Base-by-base conservation (phyloP, 2,329 filamentous ascomycete genomes). In the Penicillium sp. region DNA sequence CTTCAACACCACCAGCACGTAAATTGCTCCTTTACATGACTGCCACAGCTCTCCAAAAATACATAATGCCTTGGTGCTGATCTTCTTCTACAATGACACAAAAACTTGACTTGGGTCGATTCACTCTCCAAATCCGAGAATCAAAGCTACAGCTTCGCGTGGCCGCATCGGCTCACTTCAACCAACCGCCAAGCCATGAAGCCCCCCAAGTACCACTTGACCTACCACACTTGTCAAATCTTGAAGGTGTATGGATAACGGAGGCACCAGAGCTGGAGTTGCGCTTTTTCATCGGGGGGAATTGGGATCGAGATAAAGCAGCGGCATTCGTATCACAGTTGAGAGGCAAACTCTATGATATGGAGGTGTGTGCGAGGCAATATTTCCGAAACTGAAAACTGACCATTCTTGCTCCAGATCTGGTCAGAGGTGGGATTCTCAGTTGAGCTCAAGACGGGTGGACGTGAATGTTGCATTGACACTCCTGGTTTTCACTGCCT, bases 351-450 rank as follows among this genome's bases (percentile, higher is more conserved):
- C 19, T 75, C 5, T 62, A 62, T 38, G 57, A 53, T 10, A 67
- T 68, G 31, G 61, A 66, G 60, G 73, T 66, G 58, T 30, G 46
- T 37, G 35, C 2, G 0, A 14, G 8, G 16, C 3, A 1, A 12
- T 2, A 30, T 9, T 9, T 41, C 16, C 47, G 9, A 51, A 37
- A 56, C 30, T 12, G 10, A 1, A 3, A 44, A 37, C 35, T 52
- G 14, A 54, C 17, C 22, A n/a, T 26, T 22, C 3, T 4, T 35
- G 2, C 2, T 46, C 7, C 30, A 75, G 73, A 51, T 70, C 31
- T 75, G 72, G 72, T 47, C 63, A 2, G 63, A 70, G 26, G 56
- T 73, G 42, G 68, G 65, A 14, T 67, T 73, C 26, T 48, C 46
- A 6, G 56, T 64, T 8, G 43, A 60, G 7, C 61, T 61, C 28